Conservation (phyloP, 1,139 yeast species). For the Suhomyces bolitotheri region DNA sequence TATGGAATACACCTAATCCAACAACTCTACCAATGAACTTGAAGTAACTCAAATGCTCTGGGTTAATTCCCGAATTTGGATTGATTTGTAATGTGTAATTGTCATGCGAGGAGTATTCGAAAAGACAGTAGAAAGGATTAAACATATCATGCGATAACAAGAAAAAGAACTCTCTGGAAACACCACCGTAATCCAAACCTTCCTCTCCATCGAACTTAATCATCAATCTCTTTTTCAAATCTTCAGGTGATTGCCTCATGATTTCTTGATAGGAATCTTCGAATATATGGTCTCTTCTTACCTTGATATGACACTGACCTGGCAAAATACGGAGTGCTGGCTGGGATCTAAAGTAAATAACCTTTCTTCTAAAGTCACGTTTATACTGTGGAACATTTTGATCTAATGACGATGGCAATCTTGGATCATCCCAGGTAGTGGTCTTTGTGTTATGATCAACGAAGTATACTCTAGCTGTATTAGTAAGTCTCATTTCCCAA, state of each 20-base stretch:
- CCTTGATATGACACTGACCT: slow-evolving; percentile 98
- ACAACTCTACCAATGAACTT: slow-evolving; percentile 98
- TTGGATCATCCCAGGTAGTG: slow-evolving; percentile 99
- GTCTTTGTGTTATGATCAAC: slow-evolving; percentile 99
- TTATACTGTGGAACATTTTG: slow-evolving; percentile 99
- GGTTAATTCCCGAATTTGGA: slow-evolving; percentile 97
- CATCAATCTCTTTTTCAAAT: slow-evolving; percentile 94
- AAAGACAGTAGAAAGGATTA: slow-evolving; percentile 94
- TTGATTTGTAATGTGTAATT: slow-evolving; percentile 96
- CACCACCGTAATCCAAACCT: slow-evolving; percentile 99
- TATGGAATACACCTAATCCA: slow-evolving; percentile 96
- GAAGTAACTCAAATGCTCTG: slow-evolving; percentile 96
- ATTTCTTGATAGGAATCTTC: slow-evolving; percentile 98
- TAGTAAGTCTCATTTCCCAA: slow-evolving; percentile 99
- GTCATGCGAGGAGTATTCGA: slow-evolving; percentile 97
- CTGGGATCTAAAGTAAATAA: slow-evolving; percentile 95
- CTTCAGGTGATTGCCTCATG: slow-evolving; percentile 98
- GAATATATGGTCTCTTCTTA: slow-evolving; percentile 92
- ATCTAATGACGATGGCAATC: slow-evolving; percentile 94
- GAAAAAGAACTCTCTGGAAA: slow-evolving; percentile 95
- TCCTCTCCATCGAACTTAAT: slow-evolving; percentile 98
- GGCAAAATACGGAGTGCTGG: slow-evolving; percentile 96
- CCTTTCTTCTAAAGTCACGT: slow-evolving; percentile 97
- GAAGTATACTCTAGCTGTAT: slow-evolving; percentile 96
- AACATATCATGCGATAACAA: slow-evolving; percentile 97